A percentile compares a stretch with the other conserved stretches of the same genome.
phyloP scores from a whole-genome alignment of 805 yeast species.

The Sugiyamaella smithiae region DNA sequence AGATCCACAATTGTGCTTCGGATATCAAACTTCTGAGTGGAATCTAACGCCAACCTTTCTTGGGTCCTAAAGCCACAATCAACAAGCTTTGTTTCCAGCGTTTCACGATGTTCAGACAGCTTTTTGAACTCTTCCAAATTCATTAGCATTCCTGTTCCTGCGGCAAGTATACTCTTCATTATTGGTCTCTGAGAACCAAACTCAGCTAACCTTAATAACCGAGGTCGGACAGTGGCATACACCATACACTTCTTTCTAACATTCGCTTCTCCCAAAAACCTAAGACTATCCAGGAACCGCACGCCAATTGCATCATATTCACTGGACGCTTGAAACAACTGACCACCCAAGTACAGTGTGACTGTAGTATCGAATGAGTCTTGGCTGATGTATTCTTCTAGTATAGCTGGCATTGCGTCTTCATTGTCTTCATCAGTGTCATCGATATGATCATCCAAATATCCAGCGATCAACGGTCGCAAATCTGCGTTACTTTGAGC shows the following conservation, averaged over 20 bases:
- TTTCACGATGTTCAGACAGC: slow-evolving; percentile 11
- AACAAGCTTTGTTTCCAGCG: slow-evolving; percentile 13
- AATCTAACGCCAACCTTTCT: neutral
- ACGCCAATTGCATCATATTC: slow-evolving; percentile 24
- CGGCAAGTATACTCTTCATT: slow-evolving; percentile 17
- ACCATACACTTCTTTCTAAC: slow-evolving; percentile 21
- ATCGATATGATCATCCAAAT: slow-evolving; percentile 24
- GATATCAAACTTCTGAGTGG: neutral
- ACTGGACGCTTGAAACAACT: slow-evolving; percentile 20
- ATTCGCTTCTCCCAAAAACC: slow-evolving; percentile 20
- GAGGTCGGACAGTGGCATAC: slow-evolving; percentile 22
- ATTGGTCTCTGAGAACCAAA: slow-evolving; percentile 18
- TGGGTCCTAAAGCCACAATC: slow-evolving; percentile 17
- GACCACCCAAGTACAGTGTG: slow-evolving; percentile 26
- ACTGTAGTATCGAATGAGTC: slow-evolving; percentile 22
- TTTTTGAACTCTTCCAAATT: slow-evolving; percentile 18
- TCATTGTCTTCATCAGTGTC: slow-evolving; percentile 9
- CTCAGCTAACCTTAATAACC: slow-evolving; percentile 20
- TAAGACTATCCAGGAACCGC: slow-evolving; percentile 22
- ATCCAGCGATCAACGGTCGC: slow-evolving; percentile 27
- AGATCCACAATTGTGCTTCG: neutral
- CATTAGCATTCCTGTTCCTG: slow-evolving; percentile 18
- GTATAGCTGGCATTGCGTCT: slow-evolving; percentile 21
- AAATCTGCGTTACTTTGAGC: slow-evolving; percentile 24
- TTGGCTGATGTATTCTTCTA: slow-evolving; percentile 22